Base-by-base conservation (phyloP, 805 yeast genomes). In the Teunomyces kruisii region DNA sequence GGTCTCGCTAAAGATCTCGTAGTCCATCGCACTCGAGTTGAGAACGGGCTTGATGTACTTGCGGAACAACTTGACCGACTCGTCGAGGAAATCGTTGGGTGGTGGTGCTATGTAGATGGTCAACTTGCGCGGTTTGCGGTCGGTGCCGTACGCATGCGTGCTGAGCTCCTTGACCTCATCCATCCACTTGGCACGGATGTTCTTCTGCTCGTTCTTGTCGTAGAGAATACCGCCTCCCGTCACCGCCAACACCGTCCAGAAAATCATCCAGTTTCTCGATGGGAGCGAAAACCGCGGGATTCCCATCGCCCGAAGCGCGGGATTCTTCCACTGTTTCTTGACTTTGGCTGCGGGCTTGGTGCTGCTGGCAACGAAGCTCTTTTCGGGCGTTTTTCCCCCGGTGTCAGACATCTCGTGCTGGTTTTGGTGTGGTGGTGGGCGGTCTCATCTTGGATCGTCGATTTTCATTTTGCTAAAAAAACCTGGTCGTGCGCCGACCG, bases 91-190 rank as follows among this genome's bases (percentile, higher is more conserved):
- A 61, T 92, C 97, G 56, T 88, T 87, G 15, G 99, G 98, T 7
- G 98, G 97, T n/a, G 99, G 99, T 0, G 96, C 96, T 45, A 91
- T 78, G 61, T 84, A 91, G 1, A 94, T 82, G 1, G 87, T 81
- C 39, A 94, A 70, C 54, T 84, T 87, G 47, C 99, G 76, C 2
- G 96, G 88, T 15, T 77, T 56, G 43, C 75, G 73, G 46, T 78
- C 67, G 1, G 81, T 64, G 2, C 62, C 59, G 13, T 78, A 76
- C 22, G 62, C 43, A 41, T 62, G 71, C 19, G 77, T 60, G 10
- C 92, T 80, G 37, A 78, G 61, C 12, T 63, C 66, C 37, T 79
- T 67, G 2, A 88, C 96, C 41, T 68, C 54, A 14, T 73, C 73
- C 72, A 85, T 81, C 78, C 86, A 88, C 49, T 76, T 72, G 35